Evolutionary conservation across 1,139 yeast species (phyloP).

Genomic region (Scheffersomyces segobiensis): DNA sequence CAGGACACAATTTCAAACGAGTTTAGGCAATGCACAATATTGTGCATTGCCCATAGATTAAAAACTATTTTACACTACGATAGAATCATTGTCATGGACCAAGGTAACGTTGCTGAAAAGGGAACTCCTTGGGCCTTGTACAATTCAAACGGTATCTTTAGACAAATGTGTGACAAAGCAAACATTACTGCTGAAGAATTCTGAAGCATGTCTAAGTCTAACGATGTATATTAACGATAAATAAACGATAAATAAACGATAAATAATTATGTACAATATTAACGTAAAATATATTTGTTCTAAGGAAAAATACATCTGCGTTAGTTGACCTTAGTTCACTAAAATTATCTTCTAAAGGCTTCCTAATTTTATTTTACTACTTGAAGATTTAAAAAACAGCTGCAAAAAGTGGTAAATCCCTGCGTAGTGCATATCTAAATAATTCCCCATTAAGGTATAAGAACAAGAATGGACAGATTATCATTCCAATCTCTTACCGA

Average conservation of each 20-base stretch:
- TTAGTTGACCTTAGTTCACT: neutral
- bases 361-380: neutral
- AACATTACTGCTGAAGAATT: constrained; percentile 22
- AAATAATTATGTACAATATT: constrained; percentile 3
- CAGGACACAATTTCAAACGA: constrained; percentile 49
- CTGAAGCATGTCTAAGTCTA: neutral
- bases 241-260: no score
- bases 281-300: constrained; percentile 4
- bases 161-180: constrained; percentile 26
- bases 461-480: neutral
- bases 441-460: neutral
- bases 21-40: constrained; percentile 47
- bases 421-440: neutral
- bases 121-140: constrained; percentile 49
- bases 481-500: neutral
- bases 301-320: neutral
- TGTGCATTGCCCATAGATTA: constrained; percentile 58
- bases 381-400: neutral
- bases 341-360: no score
- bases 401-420: neutral
- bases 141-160: constrained; percentile 22
- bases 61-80: constrained; percentile 54
- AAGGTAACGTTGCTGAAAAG: constrained; percentile 50
- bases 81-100: constrained; percentile 52
- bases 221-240: neutral